Conservation (phyloP, 139 green algal genomes). For the Chlorella sp. region DNA sequence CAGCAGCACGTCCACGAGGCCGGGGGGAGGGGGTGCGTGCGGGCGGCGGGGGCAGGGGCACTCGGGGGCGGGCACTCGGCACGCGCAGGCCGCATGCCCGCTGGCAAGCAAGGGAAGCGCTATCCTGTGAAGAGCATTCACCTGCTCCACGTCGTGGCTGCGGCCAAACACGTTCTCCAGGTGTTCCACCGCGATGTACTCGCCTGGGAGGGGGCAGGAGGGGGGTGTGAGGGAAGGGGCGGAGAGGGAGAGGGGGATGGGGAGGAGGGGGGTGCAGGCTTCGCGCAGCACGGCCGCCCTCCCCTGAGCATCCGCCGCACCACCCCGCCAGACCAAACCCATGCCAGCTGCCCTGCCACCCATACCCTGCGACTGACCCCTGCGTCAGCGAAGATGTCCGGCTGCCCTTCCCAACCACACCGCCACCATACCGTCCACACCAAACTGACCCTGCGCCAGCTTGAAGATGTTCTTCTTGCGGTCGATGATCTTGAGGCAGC, state of each 20-base stretch:
- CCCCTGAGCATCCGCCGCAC: not conserved
- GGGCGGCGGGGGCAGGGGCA: too few species aligned
- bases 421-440: not conserved
- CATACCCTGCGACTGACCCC: too few species aligned
- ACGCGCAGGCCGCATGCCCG: not conserved
- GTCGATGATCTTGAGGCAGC: slow-evolving; percentile 90
- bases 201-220: slow-evolving; percentile 26
- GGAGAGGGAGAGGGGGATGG: not conserved
- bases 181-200: slow-evolving; percentile 88
- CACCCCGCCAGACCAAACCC: not conserved
- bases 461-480: slow-evolving; percentile 99
- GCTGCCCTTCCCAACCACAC: not conserved
- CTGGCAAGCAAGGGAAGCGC: not conserved
- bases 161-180: slow-evolving; percentile 84
- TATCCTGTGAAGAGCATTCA: not conserved
- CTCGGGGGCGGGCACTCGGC: too few species aligned
- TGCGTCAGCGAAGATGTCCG: too few species aligned
- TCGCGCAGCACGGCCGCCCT: not conserved
- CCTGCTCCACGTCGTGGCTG: slow-evolving; percentile 78
- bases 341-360: not conserved
- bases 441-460: slow-evolving; percentile 74
- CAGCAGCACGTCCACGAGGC: not conserved
- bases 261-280: not conserved
- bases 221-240: not conserved
- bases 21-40: too few species aligned